Conservation (phyloP, 352 stramenopile genomes). For the Albugo candida region DNA sequence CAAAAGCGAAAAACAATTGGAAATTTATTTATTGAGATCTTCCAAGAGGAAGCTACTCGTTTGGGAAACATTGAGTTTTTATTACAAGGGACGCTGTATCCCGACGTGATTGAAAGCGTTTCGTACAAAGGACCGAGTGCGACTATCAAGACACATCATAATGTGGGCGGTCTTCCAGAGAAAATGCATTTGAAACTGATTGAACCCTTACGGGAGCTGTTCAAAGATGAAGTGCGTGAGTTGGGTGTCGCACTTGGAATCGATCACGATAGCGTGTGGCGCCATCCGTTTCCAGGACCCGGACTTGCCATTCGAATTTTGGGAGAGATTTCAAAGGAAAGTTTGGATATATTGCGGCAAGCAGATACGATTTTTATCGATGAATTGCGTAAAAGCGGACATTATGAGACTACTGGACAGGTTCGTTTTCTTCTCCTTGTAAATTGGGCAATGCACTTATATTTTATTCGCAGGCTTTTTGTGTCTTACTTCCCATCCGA, state of each 20-base stretch:
- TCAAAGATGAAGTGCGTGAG: constrained; percentile 98
- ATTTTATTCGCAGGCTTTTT: constrained; percentile 61
- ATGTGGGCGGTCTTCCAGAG: constrained; percentile 94
- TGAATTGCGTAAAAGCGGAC: constrained; percentile 86
- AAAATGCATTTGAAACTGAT: constrained; percentile 99
- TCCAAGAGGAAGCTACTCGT: constrained; percentile 80
- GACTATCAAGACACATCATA: constrained; percentile 99
- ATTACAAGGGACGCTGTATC: constrained; percentile 97
- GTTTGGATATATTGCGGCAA: constrained; percentile 90
- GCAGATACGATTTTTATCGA: constrained; percentile 97
- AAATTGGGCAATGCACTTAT: background rate
- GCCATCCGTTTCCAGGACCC: constrained; percentile 97
- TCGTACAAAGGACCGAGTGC: constrained; percentile 96
- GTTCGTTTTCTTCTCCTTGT: background rate
- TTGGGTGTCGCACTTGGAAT: constrained; percentile 95
- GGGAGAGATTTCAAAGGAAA: constrained; percentile 89
- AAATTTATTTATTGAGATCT: constrained; percentile 97
- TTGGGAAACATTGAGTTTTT: constrained; percentile 84
- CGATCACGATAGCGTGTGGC: constrained; percentile 93
- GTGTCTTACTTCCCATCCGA: constrained; percentile 93
- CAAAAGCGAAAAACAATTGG: constrained; percentile 98
- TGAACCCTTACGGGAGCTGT: constrained; percentile 95
- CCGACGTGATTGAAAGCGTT: constrained; percentile 98
- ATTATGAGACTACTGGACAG: constrained; percentile 98
- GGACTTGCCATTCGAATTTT: constrained; percentile 97